These are phyloP conservation scores for Agrocybe praecox DNA, from an alignment of 768 basidiomycete species.

Conservation along the genomic window DNA sequence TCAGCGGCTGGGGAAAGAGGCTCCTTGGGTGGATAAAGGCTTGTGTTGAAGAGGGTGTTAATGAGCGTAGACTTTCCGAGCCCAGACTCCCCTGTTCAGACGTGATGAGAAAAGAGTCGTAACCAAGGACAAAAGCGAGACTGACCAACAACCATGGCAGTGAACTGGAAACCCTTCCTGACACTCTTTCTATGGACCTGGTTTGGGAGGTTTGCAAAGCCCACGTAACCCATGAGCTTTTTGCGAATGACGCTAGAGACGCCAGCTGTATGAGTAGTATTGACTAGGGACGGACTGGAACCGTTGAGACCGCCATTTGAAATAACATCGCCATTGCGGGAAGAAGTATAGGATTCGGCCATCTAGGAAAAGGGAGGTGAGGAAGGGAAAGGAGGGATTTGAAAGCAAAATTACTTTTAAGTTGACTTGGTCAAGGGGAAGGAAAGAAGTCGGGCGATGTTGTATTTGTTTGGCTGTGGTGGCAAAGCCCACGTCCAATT, in stretches of 20 bases:
- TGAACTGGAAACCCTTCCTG: conserved; percentile 98
- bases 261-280: conserved; percentile 34
- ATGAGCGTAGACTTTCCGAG: conserved; percentile 98
- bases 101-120: conserved; percentile 26
- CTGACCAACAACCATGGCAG: conserved; percentile 98
- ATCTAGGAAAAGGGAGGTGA: conserved; percentile 48
- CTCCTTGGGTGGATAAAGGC: conserved; percentile 89
- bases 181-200: conserved; percentile 99
- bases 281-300: conserved; percentile 61
- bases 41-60: conserved; percentile 98
- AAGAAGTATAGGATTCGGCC: conserved; percentile 76
- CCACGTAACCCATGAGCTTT: conserved; percentile 95
- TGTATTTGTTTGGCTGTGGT: conserved; percentile 48
- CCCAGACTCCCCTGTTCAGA: conserved; percentile 85
- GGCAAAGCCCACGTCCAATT: conserved; percentile 41
- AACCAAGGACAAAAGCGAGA: conserved; percentile 25
- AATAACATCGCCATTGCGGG: conserved; percentile 62
- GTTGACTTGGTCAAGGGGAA: conserved; percentile 53
- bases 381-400: conserved; percentile 28
- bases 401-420: conserved; percentile 51
- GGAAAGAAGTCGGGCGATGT: conserved; percentile 53
- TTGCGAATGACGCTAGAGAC: conserved; percentile 68
- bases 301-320: conserved; percentile 65
- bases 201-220: conserved; percentile 98
- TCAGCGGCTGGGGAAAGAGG: conserved; percentile 85